Evolutionary conservation across 768 basidiomycete genomes (phyloP).

Genomic region (Tubosaeta sp.): DNA sequence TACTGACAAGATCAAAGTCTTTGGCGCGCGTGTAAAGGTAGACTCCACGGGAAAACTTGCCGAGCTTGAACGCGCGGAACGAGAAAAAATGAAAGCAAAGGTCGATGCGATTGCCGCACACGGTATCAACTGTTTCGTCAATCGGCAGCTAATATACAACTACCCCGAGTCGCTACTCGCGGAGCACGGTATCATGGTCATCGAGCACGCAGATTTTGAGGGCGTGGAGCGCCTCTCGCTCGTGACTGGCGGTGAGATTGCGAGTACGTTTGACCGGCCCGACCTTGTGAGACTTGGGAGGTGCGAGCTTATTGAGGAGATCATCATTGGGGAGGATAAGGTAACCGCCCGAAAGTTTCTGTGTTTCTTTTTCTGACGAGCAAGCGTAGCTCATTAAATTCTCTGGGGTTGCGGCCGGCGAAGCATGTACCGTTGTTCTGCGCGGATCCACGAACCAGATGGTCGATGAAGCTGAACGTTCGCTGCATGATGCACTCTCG

Average conservation of each 20-base stretch:
- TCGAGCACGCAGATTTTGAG: slow-evolving; percentile 99
- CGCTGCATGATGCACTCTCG: slow-evolving; percentile 94
- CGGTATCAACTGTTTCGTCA: slow-evolving; percentile 96
- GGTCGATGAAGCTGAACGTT: slow-evolving; percentile 98
- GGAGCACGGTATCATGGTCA: slow-evolving; percentile 91
- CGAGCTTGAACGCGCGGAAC: slow-evolving; percentile 94
- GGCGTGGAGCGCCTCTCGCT: slow-evolving; percentile 94
- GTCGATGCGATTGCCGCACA: slow-evolving; percentile 91
- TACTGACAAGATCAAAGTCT: slow-evolving; percentile 99
- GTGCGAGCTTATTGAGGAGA: slow-evolving; percentile 95
- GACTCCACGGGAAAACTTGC: slow-evolving; percentile 96
- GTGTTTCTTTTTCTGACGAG: background rate
- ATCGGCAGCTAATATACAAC: slow-evolving; percentile 98
- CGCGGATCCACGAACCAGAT: slow-evolving; percentile 98
- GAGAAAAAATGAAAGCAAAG: slow-evolving; percentile 99
- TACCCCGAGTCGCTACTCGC: slow-evolving; percentile 95
- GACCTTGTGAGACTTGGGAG: slow-evolving; percentile 88
- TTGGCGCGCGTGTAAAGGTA: slow-evolving; percentile 93
- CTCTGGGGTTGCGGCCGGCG: slow-evolving; percentile 96
- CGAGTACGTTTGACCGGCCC: slow-evolving; percentile 90
- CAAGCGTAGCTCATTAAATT: slow-evolving; percentile 90
- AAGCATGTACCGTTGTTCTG: slow-evolving; percentile 96
- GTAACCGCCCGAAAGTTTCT: slow-evolving; percentile 36
- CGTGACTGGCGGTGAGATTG: slow-evolving; percentile 97
- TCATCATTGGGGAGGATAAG: slow-evolving; percentile 99